Evolutionary conservation across 345 rosid species (phyloP).

Genomic region (Hibiscus mutabilis): DNA sequence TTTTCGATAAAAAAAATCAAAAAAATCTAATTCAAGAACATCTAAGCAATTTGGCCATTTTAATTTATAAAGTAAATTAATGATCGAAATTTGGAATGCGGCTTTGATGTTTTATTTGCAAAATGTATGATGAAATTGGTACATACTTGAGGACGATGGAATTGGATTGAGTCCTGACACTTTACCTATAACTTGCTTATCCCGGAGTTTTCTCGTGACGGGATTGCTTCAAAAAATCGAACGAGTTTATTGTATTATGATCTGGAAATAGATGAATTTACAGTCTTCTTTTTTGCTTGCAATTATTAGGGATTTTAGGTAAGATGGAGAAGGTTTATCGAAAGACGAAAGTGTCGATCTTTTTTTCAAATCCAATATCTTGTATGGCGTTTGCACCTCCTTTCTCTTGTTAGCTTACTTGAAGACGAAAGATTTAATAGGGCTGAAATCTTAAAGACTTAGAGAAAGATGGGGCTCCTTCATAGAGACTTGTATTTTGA

Average conservation of each 20-base stretch:
- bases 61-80: too few species aligned
- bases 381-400: constrained; percentile 14
- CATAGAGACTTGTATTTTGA: neutral
- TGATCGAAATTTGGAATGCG: too few species aligned
- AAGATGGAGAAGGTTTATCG: constrained; percentile 50
- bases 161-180: constrained; percentile 41
- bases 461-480: neutral
- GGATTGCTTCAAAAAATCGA: too few species aligned
- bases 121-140: too few species aligned
- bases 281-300: constrained; percentile 38
- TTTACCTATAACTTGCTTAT: constrained; percentile 59
- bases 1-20: too few species aligned
- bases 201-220: constrained; percentile 41
- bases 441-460: neutral
- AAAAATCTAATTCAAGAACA: too few species aligned
- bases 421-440: constrained; percentile 36
- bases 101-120: too few species aligned
- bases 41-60: too few species aligned
- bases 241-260: too few species aligned
- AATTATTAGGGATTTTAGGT: constrained; percentile 47
- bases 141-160: too few species aligned
- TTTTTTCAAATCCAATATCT: constrained; percentile 26
- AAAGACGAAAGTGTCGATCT: constrained; percentile 30
- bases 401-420: constrained; percentile 45
- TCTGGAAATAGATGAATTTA: constrained; percentile 42